Percentiles rank a stretch among this genome's conserved stretches.
These are phyloP conservation scores for Fagopyrum homotropicum DNA, from an alignment of 148 eudicot species.

Conservation along the genomic window DNA sequence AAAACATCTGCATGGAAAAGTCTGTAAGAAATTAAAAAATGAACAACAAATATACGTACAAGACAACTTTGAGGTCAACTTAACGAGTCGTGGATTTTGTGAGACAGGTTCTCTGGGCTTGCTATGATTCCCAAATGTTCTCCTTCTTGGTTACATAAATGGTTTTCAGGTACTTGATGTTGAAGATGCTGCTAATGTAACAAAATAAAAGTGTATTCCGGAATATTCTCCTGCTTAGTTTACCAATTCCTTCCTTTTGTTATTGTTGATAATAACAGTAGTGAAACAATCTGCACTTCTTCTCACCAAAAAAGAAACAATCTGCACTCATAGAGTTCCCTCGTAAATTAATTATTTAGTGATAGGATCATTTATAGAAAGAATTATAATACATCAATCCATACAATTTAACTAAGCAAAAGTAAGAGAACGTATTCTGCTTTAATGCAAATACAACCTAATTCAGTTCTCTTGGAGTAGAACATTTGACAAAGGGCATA, in stretches of 20 bases:
- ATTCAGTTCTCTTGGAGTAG: too few species aligned
- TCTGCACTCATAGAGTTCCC: not conserved
- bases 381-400: too few species aligned
- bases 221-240: not conserved
- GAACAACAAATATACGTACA: too few species aligned
- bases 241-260: not conserved
- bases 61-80: too few species aligned
- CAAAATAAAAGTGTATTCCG: conserved; percentile 10
- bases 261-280: not conserved
- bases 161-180: conserved; percentile 95
- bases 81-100: too few species aligned
- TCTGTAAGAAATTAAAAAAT: not conserved
- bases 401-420: not conserved
- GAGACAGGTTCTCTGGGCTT: conserved; percentile 83
- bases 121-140: conserved; percentile 57
- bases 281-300: too few species aligned
- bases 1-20: not conserved
- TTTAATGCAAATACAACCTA: not conserved
- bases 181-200: conserved; percentile 69
- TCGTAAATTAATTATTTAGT: too few species aligned
- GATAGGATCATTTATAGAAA: not conserved
- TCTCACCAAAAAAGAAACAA: not conserved
- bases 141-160: conserved; percentile 63
- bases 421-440: not conserved
- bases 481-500: too few species aligned